Base-by-base conservation (phyloP, 1,139 yeast species). In the Candida sanyaensis region DNA sequence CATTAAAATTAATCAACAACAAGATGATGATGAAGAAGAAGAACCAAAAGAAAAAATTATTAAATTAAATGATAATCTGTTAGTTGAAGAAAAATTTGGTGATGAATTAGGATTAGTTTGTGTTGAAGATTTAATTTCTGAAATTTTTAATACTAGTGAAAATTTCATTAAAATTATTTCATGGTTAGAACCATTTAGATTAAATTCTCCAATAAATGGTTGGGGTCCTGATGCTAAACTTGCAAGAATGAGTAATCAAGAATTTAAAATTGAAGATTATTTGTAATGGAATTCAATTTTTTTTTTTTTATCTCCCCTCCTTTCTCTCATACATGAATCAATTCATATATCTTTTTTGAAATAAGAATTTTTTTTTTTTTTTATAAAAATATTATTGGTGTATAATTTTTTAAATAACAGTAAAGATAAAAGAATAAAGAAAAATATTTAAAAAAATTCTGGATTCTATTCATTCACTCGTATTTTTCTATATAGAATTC, bases 61-160 rank as follows among this genome's bases (percentile, higher is more conserved):
- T 40, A 77, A 81, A 54, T 69, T 87, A 58, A 88, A 86, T 62
- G 89, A 85, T 66, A 87, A 87, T 70, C 84, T 81, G 57, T 68
- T 83, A 40, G 86, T 87, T 43, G 96, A 87, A 69, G 91, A 86
- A 58, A 72, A 75, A 61, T 75, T 87, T 53, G 92, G 88, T 30
- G 74, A 70, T 42, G 83, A 82, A 34, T 69, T 74, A 49, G 93
- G 93, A 13, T 73, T 85, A 53, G 82, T 87, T 55, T 87, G 96
- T 80, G 78, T 85, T 37, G 95, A 87, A 68, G 96, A 87, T 66
- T 74, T 87, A 50, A 80, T 87, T 48, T 89, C 84, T 61, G 93
- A 87, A 65, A 74, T 87, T 48, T 76, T 73, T 36, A 66, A 82
- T 17, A 62, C 86, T 56, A 86, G 90, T 26, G 88, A 81, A 32